phyloP scores from a whole-genome alignment of 768 basidiomycete species.

The Rhodotorula diobovata region DNA sequence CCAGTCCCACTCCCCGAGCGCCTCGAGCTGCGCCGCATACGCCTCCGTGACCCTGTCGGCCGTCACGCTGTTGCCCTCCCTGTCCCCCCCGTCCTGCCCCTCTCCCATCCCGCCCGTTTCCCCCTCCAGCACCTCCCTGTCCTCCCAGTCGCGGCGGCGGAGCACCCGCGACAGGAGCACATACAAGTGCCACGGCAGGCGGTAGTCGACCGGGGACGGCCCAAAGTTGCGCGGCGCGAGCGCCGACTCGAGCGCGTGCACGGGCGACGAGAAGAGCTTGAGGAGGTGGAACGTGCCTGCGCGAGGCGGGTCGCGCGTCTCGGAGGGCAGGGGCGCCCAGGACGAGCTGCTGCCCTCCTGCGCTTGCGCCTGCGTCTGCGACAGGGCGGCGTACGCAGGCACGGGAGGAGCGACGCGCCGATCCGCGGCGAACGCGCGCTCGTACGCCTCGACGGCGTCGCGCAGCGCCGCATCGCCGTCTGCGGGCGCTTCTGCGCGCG shows the following conservation, averaged over 20 bases:
- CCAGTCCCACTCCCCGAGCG: conserved; percentile 71
- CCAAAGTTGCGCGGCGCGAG: conserved; percentile 71
- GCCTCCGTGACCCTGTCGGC: conserved; percentile 76
- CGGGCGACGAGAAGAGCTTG: conserved; percentile 63
- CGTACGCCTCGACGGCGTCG: conserved; percentile 33
- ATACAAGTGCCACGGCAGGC: conserved; percentile 89
- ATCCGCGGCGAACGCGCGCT: conserved; percentile 3
- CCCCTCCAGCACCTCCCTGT: conserved; percentile 65
- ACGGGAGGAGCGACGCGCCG: conserved; percentile 9
- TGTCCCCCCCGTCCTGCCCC: conserved; percentile 45
- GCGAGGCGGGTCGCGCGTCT: conserved; percentile 32
- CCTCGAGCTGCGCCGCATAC: conserved; percentile 84
- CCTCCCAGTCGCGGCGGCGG: conserved; percentile 78
- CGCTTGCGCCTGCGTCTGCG: no score
- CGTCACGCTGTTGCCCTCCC: conserved; percentile 72
- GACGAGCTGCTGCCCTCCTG: no score
- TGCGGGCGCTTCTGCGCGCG: no score
- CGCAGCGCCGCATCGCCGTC: conserved; percentile 9
- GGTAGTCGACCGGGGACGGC: conserved; percentile 69
- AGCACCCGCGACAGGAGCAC: conserved; percentile 78
- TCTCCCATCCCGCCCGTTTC: conserved; percentile 47
- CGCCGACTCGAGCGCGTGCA: conserved; percentile 62
- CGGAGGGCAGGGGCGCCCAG: neutral
- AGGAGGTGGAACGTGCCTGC: conserved; percentile 82
- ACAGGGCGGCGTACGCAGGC: conserved; percentile 40